A percentile compares a stretch with the other conserved stretches of the same genome.
Evolutionary conservation across 2,329 filamentous ascomycete genomes (phyloP).

Genomic region (Phialophora chinensis): DNA sequence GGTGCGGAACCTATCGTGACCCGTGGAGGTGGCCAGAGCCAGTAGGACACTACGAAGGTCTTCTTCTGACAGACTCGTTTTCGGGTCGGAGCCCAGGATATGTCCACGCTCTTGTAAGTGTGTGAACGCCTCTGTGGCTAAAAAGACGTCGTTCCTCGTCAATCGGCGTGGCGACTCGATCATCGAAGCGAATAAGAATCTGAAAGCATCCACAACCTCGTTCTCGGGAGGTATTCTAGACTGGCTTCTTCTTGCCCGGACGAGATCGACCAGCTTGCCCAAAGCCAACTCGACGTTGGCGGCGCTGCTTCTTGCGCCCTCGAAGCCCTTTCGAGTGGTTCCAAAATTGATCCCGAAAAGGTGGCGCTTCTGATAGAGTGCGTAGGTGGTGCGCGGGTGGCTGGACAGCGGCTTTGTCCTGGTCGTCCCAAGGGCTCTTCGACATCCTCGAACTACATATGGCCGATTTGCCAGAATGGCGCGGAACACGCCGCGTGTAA

Average conservation of each 20-base stretch:
- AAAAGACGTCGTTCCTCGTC: slow-evolving; percentile 70
- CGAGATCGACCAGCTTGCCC: slow-evolving; percentile 65
- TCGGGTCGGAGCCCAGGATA: slow-evolving; percentile 42
- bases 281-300: slow-evolving; percentile 38
- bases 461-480: slow-evolving; percentile 53
- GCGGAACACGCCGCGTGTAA: slow-evolving; percentile 53
- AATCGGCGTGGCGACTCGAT: slow-evolving; percentile 56
- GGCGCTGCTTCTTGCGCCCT: slow-evolving; percentile 31
- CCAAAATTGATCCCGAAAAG: slow-evolving; percentile 35
- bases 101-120: slow-evolving; percentile 58
- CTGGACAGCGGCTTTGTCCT: slow-evolving; percentile 8
- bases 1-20: slow-evolving; percentile 35
- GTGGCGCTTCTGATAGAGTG: slow-evolving; percentile 27
- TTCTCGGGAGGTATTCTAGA: slow-evolving; percentile 67
- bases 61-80: slow-evolving; percentile 48
- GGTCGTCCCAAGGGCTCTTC: slow-evolving; percentile 12
- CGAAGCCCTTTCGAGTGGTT: slow-evolving; percentile 16
- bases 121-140: slow-evolving; percentile 64
- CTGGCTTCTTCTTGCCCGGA: slow-evolving; percentile 66
- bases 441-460: slow-evolving; percentile 39
- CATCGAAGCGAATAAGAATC: slow-evolving; percentile 66
- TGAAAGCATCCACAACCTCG: slow-evolving; percentile 71
- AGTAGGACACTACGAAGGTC: slow-evolving; percentile 50
- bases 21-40: slow-evolving; percentile 44
- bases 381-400: slow-evolving; percentile 9